A percentile compares a stretch with the other conserved stretches of the same genome.
Evolutionary conservation across 108 stramenopile species (phyloP).

Genomic region (Tribonema minus): DNA sequence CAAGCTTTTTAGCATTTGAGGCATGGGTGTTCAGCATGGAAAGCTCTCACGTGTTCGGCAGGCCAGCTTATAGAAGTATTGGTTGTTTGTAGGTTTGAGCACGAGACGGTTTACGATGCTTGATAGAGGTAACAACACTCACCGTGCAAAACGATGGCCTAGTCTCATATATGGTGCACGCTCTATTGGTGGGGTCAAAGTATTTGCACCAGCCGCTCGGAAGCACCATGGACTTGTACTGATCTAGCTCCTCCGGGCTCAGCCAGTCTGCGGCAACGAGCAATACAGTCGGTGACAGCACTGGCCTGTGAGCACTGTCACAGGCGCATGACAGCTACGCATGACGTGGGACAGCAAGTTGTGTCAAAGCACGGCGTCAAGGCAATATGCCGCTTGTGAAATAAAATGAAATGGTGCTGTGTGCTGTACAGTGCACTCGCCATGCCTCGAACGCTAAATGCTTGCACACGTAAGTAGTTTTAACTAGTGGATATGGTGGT

Average conservation of each 20-base stretch:
- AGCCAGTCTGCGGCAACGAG: neutral
- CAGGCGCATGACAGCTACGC: neutral
- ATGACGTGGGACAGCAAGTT: neutral
- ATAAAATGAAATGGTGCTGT: too few species aligned
- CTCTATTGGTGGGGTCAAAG: constrained; percentile 34
- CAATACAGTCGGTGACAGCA: neutral
- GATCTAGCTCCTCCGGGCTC: constrained; percentile 8
- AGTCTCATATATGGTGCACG: constrained; percentile 43
- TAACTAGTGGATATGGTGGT: too few species aligned
- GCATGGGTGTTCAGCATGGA: too few species aligned
- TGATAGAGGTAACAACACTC: too few species aligned
- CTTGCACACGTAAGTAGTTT: too few species aligned
- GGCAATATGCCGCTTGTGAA: too few species aligned
- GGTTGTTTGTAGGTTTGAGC: too few species aligned
- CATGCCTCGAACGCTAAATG: neutral
- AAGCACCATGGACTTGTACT: constrained; percentile 32
- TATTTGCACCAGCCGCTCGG: constrained; percentile 41
- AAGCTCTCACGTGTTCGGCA: too few species aligned
- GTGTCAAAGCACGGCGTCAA: neutral
- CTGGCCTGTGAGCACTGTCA: neutral
- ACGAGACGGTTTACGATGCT: too few species aligned
- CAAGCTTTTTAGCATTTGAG: too few species aligned
- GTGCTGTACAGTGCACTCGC: neutral
- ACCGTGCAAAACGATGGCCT: constrained; percentile 44
- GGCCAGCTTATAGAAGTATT: too few species aligned